A percentile compares a stretch with the other conserved stretches of the same genome.
phyloP scores from a whole-genome alignment of 176 grass and related monocot genomes.

The Triticum urartu region DNA sequence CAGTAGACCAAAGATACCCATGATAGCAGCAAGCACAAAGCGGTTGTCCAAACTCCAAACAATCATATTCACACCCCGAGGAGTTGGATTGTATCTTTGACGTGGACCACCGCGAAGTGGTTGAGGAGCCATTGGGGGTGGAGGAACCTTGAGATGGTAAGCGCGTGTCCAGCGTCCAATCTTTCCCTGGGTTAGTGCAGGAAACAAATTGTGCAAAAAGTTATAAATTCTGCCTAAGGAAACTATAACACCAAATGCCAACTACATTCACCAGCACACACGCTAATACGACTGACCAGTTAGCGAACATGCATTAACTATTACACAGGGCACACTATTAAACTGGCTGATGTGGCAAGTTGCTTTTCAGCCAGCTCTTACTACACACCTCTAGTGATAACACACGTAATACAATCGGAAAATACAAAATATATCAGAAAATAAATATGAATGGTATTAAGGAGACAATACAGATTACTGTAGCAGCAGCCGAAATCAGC shows the following conservation, averaged over 20 bases:
- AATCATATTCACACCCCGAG: slow-evolving; percentile 99
- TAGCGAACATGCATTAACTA: slow-evolving; percentile 8
- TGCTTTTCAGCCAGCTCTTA: slow-evolving; percentile 7
- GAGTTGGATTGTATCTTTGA: slow-evolving; percentile 94
- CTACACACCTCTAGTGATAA: not conserved
- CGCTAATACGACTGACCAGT: not conserved
- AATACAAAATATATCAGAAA: slow-evolving; percentile 12
- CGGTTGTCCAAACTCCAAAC: slow-evolving; percentile 99
- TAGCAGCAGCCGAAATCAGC: not conserved
- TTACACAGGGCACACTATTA: not conserved
- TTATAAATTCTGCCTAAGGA: not conserved
- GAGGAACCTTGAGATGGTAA: slow-evolving; percentile 98
- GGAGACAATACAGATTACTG: not conserved
- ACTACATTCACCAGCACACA: slow-evolving; percentile 4
- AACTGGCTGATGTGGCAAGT: not conserved
- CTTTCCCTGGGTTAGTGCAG: slow-evolving; percentile 67
- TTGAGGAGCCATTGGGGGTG: slow-evolving; percentile 93
- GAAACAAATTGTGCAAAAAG: slow-evolving; percentile 5
- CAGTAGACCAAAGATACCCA: slow-evolving; percentile 54
- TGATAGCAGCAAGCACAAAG: slow-evolving; percentile 98
- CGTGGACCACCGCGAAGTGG: slow-evolving; percentile 82
- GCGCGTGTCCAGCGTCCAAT: slow-evolving; percentile 93
- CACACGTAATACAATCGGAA: not conserved
- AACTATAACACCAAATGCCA: not conserved
- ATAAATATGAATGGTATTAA: not conserved